Percentiles rank a stretch among this genome's conserved stretches.
phyloP scores from a whole-genome alignment of 2,329 filamentous ascomycete species.

The Penicillium sp. region DNA sequence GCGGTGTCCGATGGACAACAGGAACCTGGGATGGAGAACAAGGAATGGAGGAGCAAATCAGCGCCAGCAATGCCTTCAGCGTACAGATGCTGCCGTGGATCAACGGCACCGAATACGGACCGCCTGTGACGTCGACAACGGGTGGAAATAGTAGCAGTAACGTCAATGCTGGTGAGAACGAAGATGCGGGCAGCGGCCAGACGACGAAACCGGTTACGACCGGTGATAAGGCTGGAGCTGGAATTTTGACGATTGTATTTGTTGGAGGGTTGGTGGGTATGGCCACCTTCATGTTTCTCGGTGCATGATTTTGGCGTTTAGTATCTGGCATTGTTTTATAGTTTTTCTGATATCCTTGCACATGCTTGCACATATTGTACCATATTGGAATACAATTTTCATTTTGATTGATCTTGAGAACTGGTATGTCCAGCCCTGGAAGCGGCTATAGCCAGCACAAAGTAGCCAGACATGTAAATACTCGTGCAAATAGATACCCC shows the following conservation, averaged over 20 bases:
- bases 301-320: conserved; percentile 9
- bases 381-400: not conserved
- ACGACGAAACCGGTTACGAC: conserved; percentile 22
- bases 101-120: conserved; percentile 46
- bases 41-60: conserved; percentile 70
- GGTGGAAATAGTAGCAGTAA: conserved; percentile 56
- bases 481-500: no score
- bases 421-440: not conserved
- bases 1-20: conserved; percentile 63
- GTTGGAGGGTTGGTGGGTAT: conserved; percentile 29
- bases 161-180: conserved; percentile 33
- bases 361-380: not conserved
- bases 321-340: not conserved
- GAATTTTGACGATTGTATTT: conserved; percentile 38
- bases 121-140: conserved; percentile 37
- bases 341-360: not conserved
- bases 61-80: conserved; percentile 63
- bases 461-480: not conserved
- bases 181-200: not conserved
- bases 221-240: conserved; percentile 41
- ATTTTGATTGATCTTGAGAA: not conserved
- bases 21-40: conserved; percentile 55
- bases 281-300: conserved; percentile 34
- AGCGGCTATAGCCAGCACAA: not conserved
- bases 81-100: conserved; percentile 55